These are phyloP conservation scores for Lolium rigidum DNA, from an alignment of 176 grass and related monocot species.

Conservation along the genomic window DNA sequence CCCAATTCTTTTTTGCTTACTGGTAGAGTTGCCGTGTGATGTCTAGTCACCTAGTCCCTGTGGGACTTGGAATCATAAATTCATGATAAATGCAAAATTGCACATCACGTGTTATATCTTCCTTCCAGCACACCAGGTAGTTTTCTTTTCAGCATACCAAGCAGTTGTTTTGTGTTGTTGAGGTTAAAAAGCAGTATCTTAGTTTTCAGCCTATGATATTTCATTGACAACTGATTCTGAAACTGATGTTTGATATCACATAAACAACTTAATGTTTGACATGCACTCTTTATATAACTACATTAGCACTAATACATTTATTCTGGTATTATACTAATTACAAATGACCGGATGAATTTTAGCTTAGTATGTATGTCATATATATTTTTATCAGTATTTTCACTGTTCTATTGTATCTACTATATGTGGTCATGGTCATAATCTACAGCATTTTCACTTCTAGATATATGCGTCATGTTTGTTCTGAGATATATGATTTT, in stretches of 20 bases:
- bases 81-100: background rate
- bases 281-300: background rate
- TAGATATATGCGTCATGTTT: too few species aligned
- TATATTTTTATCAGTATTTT: constrained; percentile 13
- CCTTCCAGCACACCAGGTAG: background rate
- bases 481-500: too few species aligned
- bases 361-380: too few species aligned
- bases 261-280: constrained; percentile 19
- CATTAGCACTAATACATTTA: background rate
- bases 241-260: constrained; percentile 2
- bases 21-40: background rate
- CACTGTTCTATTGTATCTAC: constrained; percentile 21
- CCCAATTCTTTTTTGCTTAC: background rate
- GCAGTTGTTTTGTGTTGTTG: background rate
- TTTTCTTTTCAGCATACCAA: background rate
- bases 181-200: constrained; percentile 29
- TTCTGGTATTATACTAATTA: constrained; percentile 7
- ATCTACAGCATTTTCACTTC: constrained; percentile 5
- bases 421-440: background rate
- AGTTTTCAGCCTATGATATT: background rate
- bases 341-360: constrained; percentile 2
- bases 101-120: background rate
- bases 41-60: background rate
- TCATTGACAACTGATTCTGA: constrained; percentile 9
- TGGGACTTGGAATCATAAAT: background rate